Percentiles rank a stretch among this genome's conserved stretches.
These are phyloP conservation scores for Drechslerella stenobrocha DNA, from an alignment of 2,329 filamentous ascomycete genomes.

Conservation along the genomic window DNA sequence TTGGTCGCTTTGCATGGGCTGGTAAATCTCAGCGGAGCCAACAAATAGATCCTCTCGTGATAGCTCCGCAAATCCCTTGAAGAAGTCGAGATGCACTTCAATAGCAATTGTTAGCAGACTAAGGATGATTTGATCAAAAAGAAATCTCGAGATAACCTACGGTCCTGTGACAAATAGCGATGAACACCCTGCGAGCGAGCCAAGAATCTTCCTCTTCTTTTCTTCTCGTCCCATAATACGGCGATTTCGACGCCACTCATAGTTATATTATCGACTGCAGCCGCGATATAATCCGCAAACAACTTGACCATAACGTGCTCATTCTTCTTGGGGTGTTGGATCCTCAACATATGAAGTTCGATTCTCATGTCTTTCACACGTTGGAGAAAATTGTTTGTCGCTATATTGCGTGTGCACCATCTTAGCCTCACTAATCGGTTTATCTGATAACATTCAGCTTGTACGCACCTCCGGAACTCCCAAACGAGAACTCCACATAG, in stretches of 20 bases:
- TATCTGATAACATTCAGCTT: background rate
- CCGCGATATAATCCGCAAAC: constrained; percentile 42
- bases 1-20: constrained; percentile 15
- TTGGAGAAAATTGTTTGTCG: constrained; percentile 35
- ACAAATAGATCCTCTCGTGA: constrained; percentile 39
- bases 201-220: constrained; percentile 37
- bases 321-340: constrained; percentile 37
- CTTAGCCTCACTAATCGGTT: too few relatives aligned
- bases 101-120: constrained; percentile 3
- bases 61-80: constrained; percentile 38
- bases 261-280: constrained; percentile 25
- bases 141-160: constrained; percentile 11
- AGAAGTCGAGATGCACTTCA: constrained; percentile 34
- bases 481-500: constrained; percentile 31
- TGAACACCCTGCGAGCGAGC: constrained; percentile 33
- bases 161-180: constrained; percentile 38
- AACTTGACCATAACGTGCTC: constrained; percentile 46
- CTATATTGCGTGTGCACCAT: too few relatives aligned
- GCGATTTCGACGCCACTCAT: constrained; percentile 42
- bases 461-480: constrained; percentile 20
- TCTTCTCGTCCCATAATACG: constrained; percentile 38
- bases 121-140: background rate
- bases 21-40: constrained; percentile 39
- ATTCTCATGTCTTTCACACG: constrained; percentile 38
- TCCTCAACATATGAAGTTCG: constrained; percentile 38